Evolutionary conservation across 2,329 filamentous ascomycete genomes (phyloP).

Genomic region (Parafenestella ontariensis): DNA sequence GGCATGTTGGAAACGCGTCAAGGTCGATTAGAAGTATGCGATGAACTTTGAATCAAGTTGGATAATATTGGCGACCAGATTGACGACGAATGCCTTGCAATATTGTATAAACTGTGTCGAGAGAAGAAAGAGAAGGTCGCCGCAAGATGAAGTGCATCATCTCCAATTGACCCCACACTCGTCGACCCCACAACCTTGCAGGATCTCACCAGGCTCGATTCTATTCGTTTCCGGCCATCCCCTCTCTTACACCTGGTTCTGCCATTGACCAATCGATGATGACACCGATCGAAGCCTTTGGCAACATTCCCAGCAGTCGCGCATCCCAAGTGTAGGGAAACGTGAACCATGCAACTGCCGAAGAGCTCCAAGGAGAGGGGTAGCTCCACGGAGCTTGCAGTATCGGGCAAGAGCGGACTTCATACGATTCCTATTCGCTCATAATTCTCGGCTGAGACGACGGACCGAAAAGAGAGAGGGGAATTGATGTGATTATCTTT

Average conservation of each 20-base stretch:
- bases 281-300: conserved; percentile 6
- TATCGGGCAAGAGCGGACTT: conserved; percentile 20
- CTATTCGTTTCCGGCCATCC: background rate
- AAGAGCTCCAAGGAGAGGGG: conserved; percentile 28
- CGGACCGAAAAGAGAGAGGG: conserved; percentile 14
- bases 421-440: conserved; percentile 15
- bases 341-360: conserved; percentile 32
- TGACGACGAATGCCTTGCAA: background rate
- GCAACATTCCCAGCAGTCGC: background rate
- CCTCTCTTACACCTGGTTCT: background rate
- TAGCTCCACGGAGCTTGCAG: conserved; percentile 17
- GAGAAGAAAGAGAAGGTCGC: background rate
- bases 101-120: background rate
- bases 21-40: background rate
- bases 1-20: conserved; percentile 27
- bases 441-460: conserved; percentile 5
- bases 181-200: conserved; percentile 16
- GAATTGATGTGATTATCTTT: conserved; percentile 24
- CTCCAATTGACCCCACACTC: conserved; percentile 10
- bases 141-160: conserved; percentile 10
- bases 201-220: background rate
- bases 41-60: background rate
- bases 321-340: background rate
- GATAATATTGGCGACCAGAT: background rate
- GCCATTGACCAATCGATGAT: conserved; percentile 24